A percentile compares a stretch with the other conserved stretches of the same genome.
Evolutionary conservation across 2,329 filamentous ascomycete genomes (phyloP).

Genomic region (Hymenoscyphus infarciens): DNA sequence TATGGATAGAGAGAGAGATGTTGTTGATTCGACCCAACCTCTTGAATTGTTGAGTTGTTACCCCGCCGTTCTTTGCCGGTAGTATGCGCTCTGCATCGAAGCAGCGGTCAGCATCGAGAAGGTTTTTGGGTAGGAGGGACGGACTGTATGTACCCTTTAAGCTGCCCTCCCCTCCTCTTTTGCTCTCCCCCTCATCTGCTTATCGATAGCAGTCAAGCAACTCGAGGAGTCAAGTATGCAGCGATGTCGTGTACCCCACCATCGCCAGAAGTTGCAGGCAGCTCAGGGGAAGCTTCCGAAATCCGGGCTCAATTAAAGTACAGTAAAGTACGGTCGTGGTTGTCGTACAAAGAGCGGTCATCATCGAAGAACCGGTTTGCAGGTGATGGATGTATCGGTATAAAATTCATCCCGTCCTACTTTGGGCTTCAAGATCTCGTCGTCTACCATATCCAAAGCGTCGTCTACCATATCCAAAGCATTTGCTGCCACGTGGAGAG

Average conservation of each 20-base stretch:
- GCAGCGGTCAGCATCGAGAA: conserved; percentile 2
- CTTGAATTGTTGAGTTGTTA: neutral
- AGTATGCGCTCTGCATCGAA: neutral
- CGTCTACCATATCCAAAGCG: neutral
- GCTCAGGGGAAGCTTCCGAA: neutral
- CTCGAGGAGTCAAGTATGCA: neutral
- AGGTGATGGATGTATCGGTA: neutral
- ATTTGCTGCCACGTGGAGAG: neutral
- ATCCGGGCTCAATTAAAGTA: neutral
- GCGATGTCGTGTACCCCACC: neutral
- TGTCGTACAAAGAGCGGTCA: neutral
- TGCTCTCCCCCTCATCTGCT: neutral
- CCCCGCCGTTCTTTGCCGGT: conserved; percentile 1
- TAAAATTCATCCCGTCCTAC: neutral
- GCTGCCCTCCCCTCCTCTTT: neutral
- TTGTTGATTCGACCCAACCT: no score
- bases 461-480: neutral
- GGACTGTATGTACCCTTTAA: neutral
- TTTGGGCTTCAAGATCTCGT: neutral
- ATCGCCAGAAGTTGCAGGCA: neutral
- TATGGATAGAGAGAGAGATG: no score
- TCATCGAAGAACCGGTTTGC: neutral
- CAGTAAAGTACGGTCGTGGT: neutral
- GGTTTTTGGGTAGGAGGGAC: neutral
- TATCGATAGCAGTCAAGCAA: neutral